phyloP scores from a whole-genome alignment of 2,329 filamentous ascomycete genomes.

The Phyllosticta citrichinensis region DNA sequence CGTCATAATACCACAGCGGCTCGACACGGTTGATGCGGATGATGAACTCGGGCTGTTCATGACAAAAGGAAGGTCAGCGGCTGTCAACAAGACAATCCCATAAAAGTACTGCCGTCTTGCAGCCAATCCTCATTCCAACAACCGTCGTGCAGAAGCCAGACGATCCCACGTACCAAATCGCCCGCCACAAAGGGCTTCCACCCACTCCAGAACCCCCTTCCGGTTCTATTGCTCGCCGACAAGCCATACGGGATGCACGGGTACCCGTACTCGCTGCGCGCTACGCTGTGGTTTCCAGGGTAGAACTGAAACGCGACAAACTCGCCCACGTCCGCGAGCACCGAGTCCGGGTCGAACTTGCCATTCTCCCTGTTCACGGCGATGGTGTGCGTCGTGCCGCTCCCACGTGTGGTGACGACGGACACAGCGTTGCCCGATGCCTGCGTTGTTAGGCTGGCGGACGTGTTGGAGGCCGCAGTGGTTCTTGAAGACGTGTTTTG shows the following conservation, averaged over 20 bases:
- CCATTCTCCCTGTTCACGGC: not conserved
- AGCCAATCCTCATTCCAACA: not conserved
- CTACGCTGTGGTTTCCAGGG: conserved; percentile 33
- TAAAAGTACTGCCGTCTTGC: not conserved
- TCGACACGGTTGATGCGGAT: conserved; percentile 22
- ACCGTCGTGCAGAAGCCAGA: not conserved
- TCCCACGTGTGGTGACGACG: not conserved
- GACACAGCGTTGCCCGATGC: not conserved
- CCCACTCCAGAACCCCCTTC: conserved; percentile 2
- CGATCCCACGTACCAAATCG: not conserved
- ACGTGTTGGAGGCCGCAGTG: not conserved
- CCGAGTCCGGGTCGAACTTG: not conserved
- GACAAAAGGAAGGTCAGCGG: not conserved
- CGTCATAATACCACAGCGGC: conserved; percentile 30
- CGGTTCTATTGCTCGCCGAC: not conserved
- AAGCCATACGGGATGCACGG: conserved; percentile 15
- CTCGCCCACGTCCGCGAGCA: conserved; percentile 11
- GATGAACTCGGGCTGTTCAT: conserved; percentile 2
- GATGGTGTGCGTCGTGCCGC: not conserved
- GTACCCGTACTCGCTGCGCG: conserved; percentile 29
- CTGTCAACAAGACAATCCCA: not conserved
- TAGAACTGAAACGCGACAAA: conserved; percentile 33
- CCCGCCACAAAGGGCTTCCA: conserved; percentile 3
- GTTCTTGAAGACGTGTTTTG: not conserved
- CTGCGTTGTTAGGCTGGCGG: not conserved